phyloP scores from a whole-genome alignment of 148 eudicot genomes.

The Heliamphora exappendiculata region DNA sequence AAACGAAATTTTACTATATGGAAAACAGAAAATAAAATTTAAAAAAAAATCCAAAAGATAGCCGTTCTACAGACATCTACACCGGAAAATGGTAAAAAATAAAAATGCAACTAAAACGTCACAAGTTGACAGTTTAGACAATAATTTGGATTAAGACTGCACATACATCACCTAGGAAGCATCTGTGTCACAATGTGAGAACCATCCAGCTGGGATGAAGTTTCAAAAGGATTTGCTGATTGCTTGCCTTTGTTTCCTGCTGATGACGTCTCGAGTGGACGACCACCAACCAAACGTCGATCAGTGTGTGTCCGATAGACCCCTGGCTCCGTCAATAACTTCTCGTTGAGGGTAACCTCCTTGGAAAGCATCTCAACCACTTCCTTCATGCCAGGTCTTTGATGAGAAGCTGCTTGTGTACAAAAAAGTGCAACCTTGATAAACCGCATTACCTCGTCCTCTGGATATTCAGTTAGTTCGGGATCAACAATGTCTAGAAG shows the following conservation, averaged over 20 bases:
- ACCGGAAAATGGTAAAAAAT: not conserved
- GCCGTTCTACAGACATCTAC: not conserved
- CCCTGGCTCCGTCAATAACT: conserved; percentile 38
- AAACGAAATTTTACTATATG: not conserved
- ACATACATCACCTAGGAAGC: conserved; percentile 28
- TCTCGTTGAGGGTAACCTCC: conserved; percentile 35
- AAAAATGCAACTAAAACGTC: not conserved
- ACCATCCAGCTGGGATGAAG: conserved; percentile 9
- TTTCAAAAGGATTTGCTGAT: conserved; percentile 9
- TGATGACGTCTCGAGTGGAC: conserved; percentile 8
- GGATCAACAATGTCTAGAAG: conserved; percentile 53
- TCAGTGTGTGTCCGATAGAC: conserved; percentile 16
- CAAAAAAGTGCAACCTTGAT: conserved; percentile 55
- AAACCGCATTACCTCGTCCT: conserved; percentile 37
- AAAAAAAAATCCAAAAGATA: not conserved
- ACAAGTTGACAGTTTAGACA: not conserved
- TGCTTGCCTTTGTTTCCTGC: conserved; percentile 9
- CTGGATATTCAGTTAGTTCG: conserved; percentile 31
- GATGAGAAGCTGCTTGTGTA: conserved; percentile 43
- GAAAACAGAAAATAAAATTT: not conserved
- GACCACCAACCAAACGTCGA: conserved; percentile 9
- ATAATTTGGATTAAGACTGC: not conserved
- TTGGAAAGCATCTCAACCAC: conserved; percentile 52
- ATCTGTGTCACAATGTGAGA: conserved; percentile 19
- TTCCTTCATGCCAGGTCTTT: conserved; percentile 60